Percentiles rank a stretch among this genome's conserved stretches.
Conservation (phyloP, 2,329 filamentous ascomycete species). For the Venturia nashicola region DNA sequence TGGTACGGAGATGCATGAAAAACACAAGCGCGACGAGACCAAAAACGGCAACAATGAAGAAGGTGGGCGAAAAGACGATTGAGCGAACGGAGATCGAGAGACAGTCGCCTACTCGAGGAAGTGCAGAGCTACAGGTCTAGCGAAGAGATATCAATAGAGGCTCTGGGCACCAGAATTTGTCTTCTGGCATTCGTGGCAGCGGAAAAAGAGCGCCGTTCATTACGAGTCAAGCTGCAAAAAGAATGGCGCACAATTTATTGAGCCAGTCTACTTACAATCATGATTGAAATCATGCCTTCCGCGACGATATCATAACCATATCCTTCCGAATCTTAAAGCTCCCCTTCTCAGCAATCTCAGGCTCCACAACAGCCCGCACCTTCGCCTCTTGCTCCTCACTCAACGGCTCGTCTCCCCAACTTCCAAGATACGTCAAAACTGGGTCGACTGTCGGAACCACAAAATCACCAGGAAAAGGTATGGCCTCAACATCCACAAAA, state of each 20-base stretch:
- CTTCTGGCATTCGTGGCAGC: too few relatives aligned
- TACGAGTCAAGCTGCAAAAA: neutral
- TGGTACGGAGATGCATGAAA: too few relatives aligned
- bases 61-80: neutral
- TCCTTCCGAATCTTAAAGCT: conserved; percentile 7
- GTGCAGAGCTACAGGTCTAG: neutral
- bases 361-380: neutral
- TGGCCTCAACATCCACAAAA: neutral
- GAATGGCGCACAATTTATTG: neutral
- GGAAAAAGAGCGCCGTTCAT: neutral
- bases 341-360: neutral
- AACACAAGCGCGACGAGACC: neutral
- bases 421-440: neutral
- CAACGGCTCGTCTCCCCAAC: conserved; percentile 3
- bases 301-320: neutral
- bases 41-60: neutral
- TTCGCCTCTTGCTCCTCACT: neutral
- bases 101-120: neutral
- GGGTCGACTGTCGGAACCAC: conserved; percentile 2
- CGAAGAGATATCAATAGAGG: neutral
- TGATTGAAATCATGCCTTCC: neutral
- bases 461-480: neutral
- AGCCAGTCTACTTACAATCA: neutral
- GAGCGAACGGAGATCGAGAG: neutral
- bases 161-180: too few relatives aligned